A percentile compares a stretch with the other conserved stretches of the same genome.
phyloP scores from a whole-genome alignment of 495 filamentous ascomycete species.

The Aspergillus sclerotioniger region DNA sequence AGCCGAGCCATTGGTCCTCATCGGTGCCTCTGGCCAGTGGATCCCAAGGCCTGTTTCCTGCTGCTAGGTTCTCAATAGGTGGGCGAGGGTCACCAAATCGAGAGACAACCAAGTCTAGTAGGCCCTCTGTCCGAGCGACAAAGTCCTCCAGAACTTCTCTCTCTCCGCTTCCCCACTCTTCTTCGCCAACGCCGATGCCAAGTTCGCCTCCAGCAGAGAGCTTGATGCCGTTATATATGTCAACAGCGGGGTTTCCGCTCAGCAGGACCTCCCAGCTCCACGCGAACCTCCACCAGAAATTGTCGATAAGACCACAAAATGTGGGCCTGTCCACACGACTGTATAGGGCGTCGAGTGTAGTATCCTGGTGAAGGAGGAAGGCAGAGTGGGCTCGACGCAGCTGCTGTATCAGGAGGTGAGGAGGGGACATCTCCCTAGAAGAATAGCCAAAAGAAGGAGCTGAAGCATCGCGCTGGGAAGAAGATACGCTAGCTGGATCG shows the following conservation, averaged over 20 bases:
- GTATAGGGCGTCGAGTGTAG: slow-evolving; percentile 64
- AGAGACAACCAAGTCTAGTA: slow-evolving; percentile 81
- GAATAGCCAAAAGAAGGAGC: slow-evolving; percentile 65
- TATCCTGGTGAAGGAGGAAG: slow-evolving; percentile 84
- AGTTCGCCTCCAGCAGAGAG: slow-evolving; percentile 88
- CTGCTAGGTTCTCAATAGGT: slow-evolving; percentile 11
- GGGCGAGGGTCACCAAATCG: slow-evolving; percentile 64
- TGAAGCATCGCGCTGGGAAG: slow-evolving; percentile 19
- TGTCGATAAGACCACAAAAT: slow-evolving; percentile 64
- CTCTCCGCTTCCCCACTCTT: slow-evolving; percentile 89
- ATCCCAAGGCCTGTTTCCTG: slow-evolving; percentile 1
- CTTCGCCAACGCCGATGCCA: slow-evolving; percentile 89
- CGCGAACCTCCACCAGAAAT: slow-evolving; percentile 81
- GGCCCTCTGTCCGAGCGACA: slow-evolving; percentile 59
- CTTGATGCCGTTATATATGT: slow-evolving; percentile 80
- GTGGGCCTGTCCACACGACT: slow-evolving; percentile 55
- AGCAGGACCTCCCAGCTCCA: slow-evolving; percentile 86
- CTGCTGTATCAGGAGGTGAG: slow-evolving; percentile 73
- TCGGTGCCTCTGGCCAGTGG: neutral
- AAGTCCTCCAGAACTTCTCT: slow-evolving; percentile 87
- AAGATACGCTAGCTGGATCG: slow-evolving; percentile 24
- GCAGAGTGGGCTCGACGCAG: slow-evolving; percentile 76
- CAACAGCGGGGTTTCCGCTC: slow-evolving; percentile 80
- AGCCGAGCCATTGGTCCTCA: slow-evolving; percentile 60
- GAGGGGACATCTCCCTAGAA: slow-evolving; percentile 82